Conservation (phyloP, 2,329 filamentous ascomycete genomes). For the Phialocephala sp. region DNA sequence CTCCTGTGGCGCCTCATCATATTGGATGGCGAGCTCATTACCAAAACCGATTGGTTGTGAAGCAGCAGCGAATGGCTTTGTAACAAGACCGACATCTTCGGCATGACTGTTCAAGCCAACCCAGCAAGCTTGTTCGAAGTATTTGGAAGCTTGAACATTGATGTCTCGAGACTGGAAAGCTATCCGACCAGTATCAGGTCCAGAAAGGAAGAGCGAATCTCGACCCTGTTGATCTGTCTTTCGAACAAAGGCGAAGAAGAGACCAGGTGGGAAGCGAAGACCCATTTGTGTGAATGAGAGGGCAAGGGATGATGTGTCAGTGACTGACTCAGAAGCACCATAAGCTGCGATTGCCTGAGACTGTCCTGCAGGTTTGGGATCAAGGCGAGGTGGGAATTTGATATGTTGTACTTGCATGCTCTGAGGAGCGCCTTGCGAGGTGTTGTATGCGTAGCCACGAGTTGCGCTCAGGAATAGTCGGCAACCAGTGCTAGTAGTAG, state of each 20-base stretch:
- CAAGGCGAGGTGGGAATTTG: slow-evolving; percentile 77
- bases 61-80: slow-evolving; percentile 72
- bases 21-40: slow-evolving; percentile 96
- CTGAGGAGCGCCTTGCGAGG: slow-evolving; percentile 68
- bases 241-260: slow-evolving; percentile 84
- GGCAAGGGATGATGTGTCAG: slow-evolving; percentile 51
- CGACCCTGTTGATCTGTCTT: slow-evolving; percentile 62
- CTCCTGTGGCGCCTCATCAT: slow-evolving; percentile 80
- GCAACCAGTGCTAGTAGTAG: slow-evolving; percentile 87
- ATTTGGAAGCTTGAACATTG: slow-evolving; percentile 47
- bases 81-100: slow-evolving; percentile 80
- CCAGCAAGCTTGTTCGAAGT: slow-evolving; percentile 82
- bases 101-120: slow-evolving; percentile 75
- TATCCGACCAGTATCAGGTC: slow-evolving; percentile 89
- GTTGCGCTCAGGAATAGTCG: slow-evolving; percentile 92
- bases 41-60: slow-evolving; percentile 79
- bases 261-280: slow-evolving; percentile 79
- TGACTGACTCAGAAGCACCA: slow-evolving; percentile 32
- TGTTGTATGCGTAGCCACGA: slow-evolving; percentile 68
- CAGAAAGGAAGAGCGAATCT: slow-evolving; percentile 81
- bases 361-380: slow-evolving; percentile 36
- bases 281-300: slow-evolving; percentile 58
- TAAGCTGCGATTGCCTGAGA: slow-evolving; percentile 33
- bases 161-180: slow-evolving; percentile 55
- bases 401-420: slow-evolving; percentile 99